Evolutionary conservation across 169 alveolate species (phyloP).

Genomic region (Plasmodium sp.): DNA sequence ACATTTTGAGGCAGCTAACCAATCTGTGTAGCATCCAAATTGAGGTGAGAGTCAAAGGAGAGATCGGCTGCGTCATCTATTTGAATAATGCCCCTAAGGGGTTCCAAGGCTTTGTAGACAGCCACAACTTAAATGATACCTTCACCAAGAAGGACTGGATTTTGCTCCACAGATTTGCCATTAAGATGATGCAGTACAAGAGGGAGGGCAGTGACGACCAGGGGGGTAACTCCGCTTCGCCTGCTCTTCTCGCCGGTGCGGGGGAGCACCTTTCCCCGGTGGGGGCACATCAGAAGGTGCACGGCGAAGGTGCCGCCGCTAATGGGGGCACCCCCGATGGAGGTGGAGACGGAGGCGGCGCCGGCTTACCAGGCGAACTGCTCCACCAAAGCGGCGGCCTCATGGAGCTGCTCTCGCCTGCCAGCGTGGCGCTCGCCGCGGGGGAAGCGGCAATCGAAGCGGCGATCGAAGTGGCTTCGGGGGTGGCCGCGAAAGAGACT

Average conservation of each 20-base stretch:
- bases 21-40: conserved; percentile 77
- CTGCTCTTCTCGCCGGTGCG: neutral
- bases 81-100: conserved; percentile 74
- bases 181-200: conserved; percentile 76
- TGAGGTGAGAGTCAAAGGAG: conserved; percentile 85
- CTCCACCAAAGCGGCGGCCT: neutral
- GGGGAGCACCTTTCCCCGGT: neutral
- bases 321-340: neutral
- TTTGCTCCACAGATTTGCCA: conserved; percentile 79
- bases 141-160: conserved; percentile 82
- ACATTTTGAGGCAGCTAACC: conserved; percentile 78
- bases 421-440: neutral
- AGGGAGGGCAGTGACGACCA: neutral
- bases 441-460: neutral
- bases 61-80: conserved; percentile 87
- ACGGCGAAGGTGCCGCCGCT: neutral
- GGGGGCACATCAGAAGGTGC: neutral
- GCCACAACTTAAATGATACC: conserved; percentile 79
- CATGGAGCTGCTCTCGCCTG: neutral
- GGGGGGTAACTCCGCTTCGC: neutral
- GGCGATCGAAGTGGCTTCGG: neutral
- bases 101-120: conserved; percentile 82
- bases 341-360: neutral
- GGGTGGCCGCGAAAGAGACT: neutral
- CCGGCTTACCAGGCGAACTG: neutral